phyloP scores from a whole-genome alignment of 2,329 filamentous ascomycete species.

The Pseudonectria foliicola region DNA sequence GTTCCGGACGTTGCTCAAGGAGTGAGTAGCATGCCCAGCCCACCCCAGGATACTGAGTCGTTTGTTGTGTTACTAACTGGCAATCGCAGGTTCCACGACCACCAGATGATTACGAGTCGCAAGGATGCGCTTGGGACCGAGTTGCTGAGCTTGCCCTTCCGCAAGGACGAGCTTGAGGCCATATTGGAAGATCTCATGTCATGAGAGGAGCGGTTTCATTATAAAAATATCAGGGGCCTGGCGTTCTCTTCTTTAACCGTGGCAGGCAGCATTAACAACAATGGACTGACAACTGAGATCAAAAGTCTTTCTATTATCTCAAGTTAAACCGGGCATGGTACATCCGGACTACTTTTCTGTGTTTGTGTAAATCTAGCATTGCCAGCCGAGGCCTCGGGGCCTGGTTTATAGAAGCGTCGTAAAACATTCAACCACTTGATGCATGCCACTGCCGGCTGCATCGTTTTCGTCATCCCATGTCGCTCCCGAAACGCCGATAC shows the following conservation, averaged over 20 bases:
- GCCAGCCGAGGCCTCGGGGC: too few species aligned
- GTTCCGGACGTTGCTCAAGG: slow-evolving; percentile 87
- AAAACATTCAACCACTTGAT: background rate
- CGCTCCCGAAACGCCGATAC: slow-evolving; percentile 5
- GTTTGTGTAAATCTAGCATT: too few species aligned
- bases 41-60: too few species aligned
- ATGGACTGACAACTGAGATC: too few species aligned
- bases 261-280: too few species aligned
- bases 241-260: too few species aligned
- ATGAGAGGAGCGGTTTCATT: slow-evolving; percentile 11
- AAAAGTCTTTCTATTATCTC: too few species aligned
- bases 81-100: slow-evolving; percentile 78
- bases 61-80: slow-evolving; percentile 17
- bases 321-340: too few species aligned
- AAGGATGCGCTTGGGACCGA: slow-evolving; percentile 84
- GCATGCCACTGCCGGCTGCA: slow-evolving; percentile 7
- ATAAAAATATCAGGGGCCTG: background rate
- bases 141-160: slow-evolving; percentile 75
- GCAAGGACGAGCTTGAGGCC: slow-evolving; percentile 79
- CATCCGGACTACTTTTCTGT: too few species aligned
- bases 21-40: slow-evolving; percentile 47
- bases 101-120: slow-evolving; percentile 89
- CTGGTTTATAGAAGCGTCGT: too few species aligned
- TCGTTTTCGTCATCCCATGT: background rate
- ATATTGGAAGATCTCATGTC: slow-evolving; percentile 66